Evolutionary conservation across 495 filamentous ascomycete genomes (phyloP), one percentile per base, ranked within the genome.

Genomic region (Penicillium cinerascens): DNA sequence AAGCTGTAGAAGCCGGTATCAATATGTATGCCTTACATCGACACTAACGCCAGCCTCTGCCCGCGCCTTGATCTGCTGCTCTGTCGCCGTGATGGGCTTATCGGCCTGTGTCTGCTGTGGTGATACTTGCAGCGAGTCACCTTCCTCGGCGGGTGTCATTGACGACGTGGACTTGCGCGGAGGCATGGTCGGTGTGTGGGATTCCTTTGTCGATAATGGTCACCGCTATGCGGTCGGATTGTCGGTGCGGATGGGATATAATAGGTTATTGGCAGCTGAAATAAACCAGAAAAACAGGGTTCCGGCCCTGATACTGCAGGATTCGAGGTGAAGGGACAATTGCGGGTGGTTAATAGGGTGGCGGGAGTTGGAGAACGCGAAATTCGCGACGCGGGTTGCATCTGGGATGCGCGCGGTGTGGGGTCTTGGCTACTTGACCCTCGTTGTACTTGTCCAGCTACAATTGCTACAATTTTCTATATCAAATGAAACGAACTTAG

Each of bases 61-160:
- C 7, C 72, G 62, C 15, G 74, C 71, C 59, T 77, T 77, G 21
- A 76, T 42, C 52, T 77, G 74, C 43, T 77, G 74, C 55, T 77
- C 74, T 41, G 74, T 77, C 39, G 67, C 72, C n/a, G 60, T 73
- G 59, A 61, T 47, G 41, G 65, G 58, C 33, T 65, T 69, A 16
- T 67, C 65, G 2, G 56, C 43, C 40, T n/a, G n/a, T n/a, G 51
- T 60, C 15, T 43, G 49, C 46, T 57, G 49, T 1, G 61, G 52
- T 4, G 63, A 59, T 4, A 57, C 44, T n/a, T 54, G 49, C 3
- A 52, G 35, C 6, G 49, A 27, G 13, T 66, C 65, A 11, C 63
- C 63, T 45, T 52, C 38, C 15, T 68, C 66, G 11, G 64, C 61
- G 8, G 68, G 55, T 4, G 66, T 65, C 27, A 63, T 56, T 4